Evolutionary conservation across 106 monocot genomes (phyloP), one percentile per base, ranked within the genome.

Genomic region (Dendrobium nobile): DNA sequence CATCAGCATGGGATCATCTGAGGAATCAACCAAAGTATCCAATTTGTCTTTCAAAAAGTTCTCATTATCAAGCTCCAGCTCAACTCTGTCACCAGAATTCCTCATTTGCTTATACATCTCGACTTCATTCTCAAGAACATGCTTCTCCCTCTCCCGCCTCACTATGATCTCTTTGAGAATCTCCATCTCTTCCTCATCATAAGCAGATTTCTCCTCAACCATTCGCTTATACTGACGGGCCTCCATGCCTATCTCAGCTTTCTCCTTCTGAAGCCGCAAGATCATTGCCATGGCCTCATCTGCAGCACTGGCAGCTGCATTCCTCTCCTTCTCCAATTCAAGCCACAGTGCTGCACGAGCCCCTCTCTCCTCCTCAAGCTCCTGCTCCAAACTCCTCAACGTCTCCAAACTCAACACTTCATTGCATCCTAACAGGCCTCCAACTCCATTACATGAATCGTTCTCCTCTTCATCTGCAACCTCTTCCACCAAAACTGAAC

Each of bases 271-370:
- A 19, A 99, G 87, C 2, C 99, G 80, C 41, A 88, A 74, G 82
- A 99, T 99, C 99, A 99, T 99, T 1, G 93, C 91, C 93, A 99
- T 90, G 37, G 99, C 95, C 81, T 95, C 99, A 37, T 99, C 99
- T 40, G 95, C 90, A 42, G 99, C 91, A 59, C 84, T 86, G 6
- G 93, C 89, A 75, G 99, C 84, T 44, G 93, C 91, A 75, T 77
- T 99, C 75, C 99, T 93, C 88, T 99, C 99, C 61, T 95, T 91
- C 84, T 99, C 99, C 73, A 99, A 65, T 47, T 99, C 99, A 78
- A 87, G 78, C 64, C 77, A 85, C n/a, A 99, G 87, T 17, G 80
- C 84, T 59, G 84, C 84, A 27, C 80, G 80, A 64, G 91, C 85
- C n/a, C 75, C 56, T 37, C 72, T 79, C 81, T 91, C 95, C 78